Base-by-base conservation (phyloP, 2,329 filamentous ascomycete species). In the Cladosporium sp. region DNA sequence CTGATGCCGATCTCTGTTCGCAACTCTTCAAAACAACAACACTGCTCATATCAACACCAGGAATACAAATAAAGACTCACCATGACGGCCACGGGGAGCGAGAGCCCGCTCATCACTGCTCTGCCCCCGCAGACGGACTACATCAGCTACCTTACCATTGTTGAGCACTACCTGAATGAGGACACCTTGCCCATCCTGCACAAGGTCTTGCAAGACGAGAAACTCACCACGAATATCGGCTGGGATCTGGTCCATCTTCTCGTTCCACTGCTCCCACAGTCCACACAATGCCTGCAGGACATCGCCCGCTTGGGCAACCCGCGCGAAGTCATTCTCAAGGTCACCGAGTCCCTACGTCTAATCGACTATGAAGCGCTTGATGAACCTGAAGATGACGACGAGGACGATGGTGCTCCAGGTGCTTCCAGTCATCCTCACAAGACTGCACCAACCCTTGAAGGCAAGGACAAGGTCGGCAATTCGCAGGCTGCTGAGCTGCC, bases 181-280 rank as follows among this genome's bases (percentile, higher is more conserved):
- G 87, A 89, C 66, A 83, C 89, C 67, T 80, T 94, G 51, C 88
- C 90, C 1, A 80, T 85, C 3, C 82, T 94, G 54, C 85, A 92
- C 70, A 83, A 89, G 25, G 86, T 91, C 39, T 82, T 92, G 21
- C 86, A 90, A 75, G 87, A 91, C 81, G 81, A 83, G 11, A 82
- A 85, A 65, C 81, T 93, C 65, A 91, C 90, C 2, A 86, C 85
- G 67, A 89, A 92, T 65, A 93, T 94, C 71, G 91, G 91, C 58
- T 95, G 91, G 91, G 91, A 95, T 75, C 80, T 94, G 60, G 89
- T 95, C 25, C 89, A 91, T 74, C 86, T 92, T 73, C 84, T 95
- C 5, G 82, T 93, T 26, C 83, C 86, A 39, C 79, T 92, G 5
- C 83, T 90, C 1, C 85, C 86, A 2, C 80, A 82, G 2, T 89